Evolutionary conservation across 371 early-diverging fungal genomes (phyloP).

Genomic region (Funneliformis caledonium): DNA sequence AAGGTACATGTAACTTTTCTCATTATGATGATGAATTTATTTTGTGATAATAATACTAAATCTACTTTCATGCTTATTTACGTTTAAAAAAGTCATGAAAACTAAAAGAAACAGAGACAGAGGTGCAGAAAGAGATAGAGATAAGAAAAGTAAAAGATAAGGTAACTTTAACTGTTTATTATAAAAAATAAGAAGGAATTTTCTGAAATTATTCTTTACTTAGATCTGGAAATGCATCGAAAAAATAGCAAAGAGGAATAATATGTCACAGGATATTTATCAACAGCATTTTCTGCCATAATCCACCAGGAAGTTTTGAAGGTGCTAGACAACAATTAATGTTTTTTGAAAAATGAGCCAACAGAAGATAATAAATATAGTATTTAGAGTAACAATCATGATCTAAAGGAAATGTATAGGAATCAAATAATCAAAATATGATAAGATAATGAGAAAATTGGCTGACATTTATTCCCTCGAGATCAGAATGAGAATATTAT

Average conservation of each 20-base stretch:
- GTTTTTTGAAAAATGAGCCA: not conserved
- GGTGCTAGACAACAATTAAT: not conserved
- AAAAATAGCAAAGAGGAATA: not conserved
- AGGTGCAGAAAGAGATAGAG: too few relatives aligned
- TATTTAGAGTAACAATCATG: not conserved
- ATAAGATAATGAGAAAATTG: not conserved
- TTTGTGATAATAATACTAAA: too few relatives aligned
- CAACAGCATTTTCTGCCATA: not conserved
- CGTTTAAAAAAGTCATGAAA: too few relatives aligned
- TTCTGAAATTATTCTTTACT: not conserved
- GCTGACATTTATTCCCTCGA: not conserved
- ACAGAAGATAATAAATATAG: not conserved
- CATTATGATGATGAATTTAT: too few relatives aligned
- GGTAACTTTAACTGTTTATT: not conserved
- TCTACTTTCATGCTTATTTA: too few relatives aligned
- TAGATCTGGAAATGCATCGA: constrained; percentile 2
- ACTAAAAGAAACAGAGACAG: too few relatives aligned
- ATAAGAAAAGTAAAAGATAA: too few relatives aligned
- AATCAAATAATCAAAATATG: not conserved
- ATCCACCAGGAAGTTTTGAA: not conserved
- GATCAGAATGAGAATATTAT: constrained; percentile 13
- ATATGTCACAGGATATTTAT: not conserved
- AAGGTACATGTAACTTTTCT: too few relatives aligned
- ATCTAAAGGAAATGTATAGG: not conserved
- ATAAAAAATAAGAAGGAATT: not conserved